phyloP scores from a whole-genome alignment of 805 yeast species.

The Metschnikowia anglica region DNA sequence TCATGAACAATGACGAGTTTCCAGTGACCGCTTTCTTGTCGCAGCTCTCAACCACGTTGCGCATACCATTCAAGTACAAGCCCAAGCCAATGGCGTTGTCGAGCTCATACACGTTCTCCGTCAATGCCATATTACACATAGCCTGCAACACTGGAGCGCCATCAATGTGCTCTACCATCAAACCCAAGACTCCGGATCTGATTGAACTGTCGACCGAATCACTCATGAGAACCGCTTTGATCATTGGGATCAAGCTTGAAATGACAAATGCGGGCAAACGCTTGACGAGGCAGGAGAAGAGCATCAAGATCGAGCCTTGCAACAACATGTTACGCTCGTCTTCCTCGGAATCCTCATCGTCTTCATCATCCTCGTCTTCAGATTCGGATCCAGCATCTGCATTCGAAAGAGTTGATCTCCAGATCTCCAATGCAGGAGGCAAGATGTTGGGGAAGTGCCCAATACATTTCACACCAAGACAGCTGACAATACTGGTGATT shows the following conservation, averaged over 20 bases:
- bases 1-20: slow-evolving; percentile 66
- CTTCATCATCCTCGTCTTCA: slow-evolving; percentile 8
- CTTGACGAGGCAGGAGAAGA: slow-evolving; percentile 72
- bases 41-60: slow-evolving; percentile 59
- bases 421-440: slow-evolving; percentile 66
- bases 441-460: slow-evolving; percentile 83
- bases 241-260: slow-evolving; percentile 62
- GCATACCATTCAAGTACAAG: slow-evolving; percentile 66
- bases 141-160: slow-evolving; percentile 59
- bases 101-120: slow-evolving; percentile 32
- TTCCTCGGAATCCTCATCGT: slow-evolving; percentile 28
- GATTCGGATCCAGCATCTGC: slow-evolving; percentile 24
- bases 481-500: slow-evolving; percentile 65
- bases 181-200: slow-evolving; percentile 60
- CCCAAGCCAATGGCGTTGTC: slow-evolving; percentile 51
- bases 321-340: slow-evolving; percentile 39
- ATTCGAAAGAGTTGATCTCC: slow-evolving; percentile 37
- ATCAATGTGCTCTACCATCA: slow-evolving; percentile 67
- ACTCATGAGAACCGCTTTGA: slow-evolving; percentile 57
- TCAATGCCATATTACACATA: slow-evolving; percentile 61
- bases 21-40: slow-evolving; percentile 76
- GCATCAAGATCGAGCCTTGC: slow-evolving; percentile 68
- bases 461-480: slow-evolving; percentile 81
- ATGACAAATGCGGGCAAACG: slow-evolving; percentile 83
- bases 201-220: slow-evolving; percentile 57